Base-by-base conservation (phyloP, 2,329 filamentous ascomycete species). In the Byssothecium circinans region DNA sequence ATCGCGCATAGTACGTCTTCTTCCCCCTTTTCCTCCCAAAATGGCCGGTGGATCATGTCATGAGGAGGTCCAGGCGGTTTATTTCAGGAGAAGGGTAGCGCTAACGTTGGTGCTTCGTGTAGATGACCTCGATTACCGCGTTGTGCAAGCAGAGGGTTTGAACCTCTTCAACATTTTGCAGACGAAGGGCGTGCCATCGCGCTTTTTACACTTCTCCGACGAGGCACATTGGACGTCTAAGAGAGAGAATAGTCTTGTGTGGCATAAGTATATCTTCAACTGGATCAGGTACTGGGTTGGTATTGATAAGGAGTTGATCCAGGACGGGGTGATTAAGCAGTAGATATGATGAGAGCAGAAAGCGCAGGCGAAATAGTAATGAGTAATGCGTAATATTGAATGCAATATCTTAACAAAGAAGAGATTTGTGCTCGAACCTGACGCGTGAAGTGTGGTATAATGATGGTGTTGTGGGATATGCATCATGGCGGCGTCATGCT, bases 121-220 rank as follows among this genome's bases (percentile, higher is more conserved):
- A 49, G 41, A 89, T 89, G 67, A 70, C 58, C 80, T 94, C 12
- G 92, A 97, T 70, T 97, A 95, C 68, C 83, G 92, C n/a, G 76
- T 96, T 23, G 86, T 91, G 0, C 84, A 96, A 41, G 83, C 86
- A 0, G 92, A 96, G 69, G 91, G 91, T 0, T 71, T 95, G 39
- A 82, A 87, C 14, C 86, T 89, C 43, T 96, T 95, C 74, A 95
- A 95, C 54, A 84, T 91, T 3, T 74, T 96, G 20, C 91, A 96
- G 71, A 83, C 85, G 32, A 80, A 82, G 38, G 84, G 84, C 0
- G 81, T 95, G 3, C 86, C 88, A 5, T 91, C 87, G 68, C 83
- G 86, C 46, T 83, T 95, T 56, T 66, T 95, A 58, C 85, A 84
- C 32, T 96, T 95, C 68, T 88, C 89, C 0, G 89, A 88, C 63